Base-by-base conservation (phyloP, 2,329 filamentous ascomycete species). In the Gaeumannomyces sp. region DNA sequence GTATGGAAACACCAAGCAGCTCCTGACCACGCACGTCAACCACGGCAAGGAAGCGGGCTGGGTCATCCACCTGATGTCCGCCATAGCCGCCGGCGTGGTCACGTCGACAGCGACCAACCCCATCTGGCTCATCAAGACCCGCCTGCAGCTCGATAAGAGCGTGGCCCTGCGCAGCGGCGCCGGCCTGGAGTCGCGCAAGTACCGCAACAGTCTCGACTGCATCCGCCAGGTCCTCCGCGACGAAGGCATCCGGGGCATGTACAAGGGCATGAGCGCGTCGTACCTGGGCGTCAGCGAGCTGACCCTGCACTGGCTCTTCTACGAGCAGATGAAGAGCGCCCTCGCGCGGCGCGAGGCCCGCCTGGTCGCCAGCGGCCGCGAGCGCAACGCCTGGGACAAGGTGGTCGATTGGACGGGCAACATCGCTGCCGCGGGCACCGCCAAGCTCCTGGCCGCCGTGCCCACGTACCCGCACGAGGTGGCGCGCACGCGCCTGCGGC, bases 101-200 rank as follows among this genome's bases (percentile, higher is more conserved):
- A 97, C 94, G 0, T 91, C 91, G 60, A 97, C 94, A 1, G 91
- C 90, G 28, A 98, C 93, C 53, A 97, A 97, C 76, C 93, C 93
- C 1, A 97, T 98, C 72, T 98, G 93, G 93, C 85, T 98, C 68
- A 87, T 98, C 73, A 98, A 98, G 83, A 98, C 93, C 57, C 83
- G 93, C 38, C 76, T 98, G 70, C 93, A 98, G 78, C 85, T 98
- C 45, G 93, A 98, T 79, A 96, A 93, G 80, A 91, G 91, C 73
- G 85, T 87, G 63, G 89, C 89, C 22, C 84, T 85, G 70, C 79
- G 84, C 68, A 80, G 83, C 66, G 84, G 79, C 31, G 28, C 61
- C 10, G 82, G 80, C 56, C 74, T 78, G 31, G 78, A 79, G 64
- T 80, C 81, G 63, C 83, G 93, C 63, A 87, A 87, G 72, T 97